Evolutionary conservation across 1,284 basidiomycete genomes (phyloP).

Genomic region (Ganoderma boninense): DNA sequence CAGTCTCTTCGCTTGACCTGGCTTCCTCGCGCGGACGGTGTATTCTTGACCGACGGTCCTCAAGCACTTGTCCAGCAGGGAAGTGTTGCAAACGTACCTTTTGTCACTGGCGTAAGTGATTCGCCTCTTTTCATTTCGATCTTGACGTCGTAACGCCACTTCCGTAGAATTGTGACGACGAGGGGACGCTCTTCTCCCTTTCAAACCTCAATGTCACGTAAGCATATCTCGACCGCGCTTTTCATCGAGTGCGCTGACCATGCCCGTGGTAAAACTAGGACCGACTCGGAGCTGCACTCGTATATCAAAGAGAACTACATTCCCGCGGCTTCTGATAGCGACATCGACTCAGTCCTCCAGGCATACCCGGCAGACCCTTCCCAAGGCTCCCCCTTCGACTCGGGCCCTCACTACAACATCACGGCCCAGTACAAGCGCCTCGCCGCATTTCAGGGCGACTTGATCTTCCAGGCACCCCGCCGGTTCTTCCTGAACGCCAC

Average conservation of each 20-base stretch:
- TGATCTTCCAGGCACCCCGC: conserved; percentile 59
- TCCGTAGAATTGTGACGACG: conserved; percentile 42
- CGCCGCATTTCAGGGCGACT: conserved; percentile 57
- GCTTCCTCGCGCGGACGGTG: conserved; percentile 48
- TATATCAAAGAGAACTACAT: conserved; percentile 43
- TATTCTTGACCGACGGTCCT: conserved; percentile 42
- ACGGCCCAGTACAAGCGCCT: conserved; percentile 60
- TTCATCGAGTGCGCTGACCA: neutral
- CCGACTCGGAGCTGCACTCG: conserved; percentile 16
- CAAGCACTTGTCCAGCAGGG: conserved; percentile 38
- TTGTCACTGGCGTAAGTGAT: conserved; percentile 39
- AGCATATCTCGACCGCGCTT: neutral
- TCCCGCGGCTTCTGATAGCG: conserved; percentile 38
- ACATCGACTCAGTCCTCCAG: conserved; percentile 43
- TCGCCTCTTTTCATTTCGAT: neutral
- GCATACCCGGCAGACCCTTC: conserved; percentile 54
- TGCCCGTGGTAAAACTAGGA: conserved; percentile 9
- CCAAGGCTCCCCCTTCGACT: conserved; percentile 61
- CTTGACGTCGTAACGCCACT: neutral
- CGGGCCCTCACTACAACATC: conserved; percentile 50
- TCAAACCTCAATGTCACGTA: conserved; percentile 31
- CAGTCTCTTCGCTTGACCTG: conserved; percentile 35
- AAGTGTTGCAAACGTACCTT: conserved; percentile 42
- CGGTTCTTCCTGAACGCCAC: conserved; percentile 41
- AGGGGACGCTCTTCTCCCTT: conserved; percentile 43